Evolutionary conservation across 2,329 filamentous ascomycete species (phyloP).

Genomic region (Penicillium sp.): DNA sequence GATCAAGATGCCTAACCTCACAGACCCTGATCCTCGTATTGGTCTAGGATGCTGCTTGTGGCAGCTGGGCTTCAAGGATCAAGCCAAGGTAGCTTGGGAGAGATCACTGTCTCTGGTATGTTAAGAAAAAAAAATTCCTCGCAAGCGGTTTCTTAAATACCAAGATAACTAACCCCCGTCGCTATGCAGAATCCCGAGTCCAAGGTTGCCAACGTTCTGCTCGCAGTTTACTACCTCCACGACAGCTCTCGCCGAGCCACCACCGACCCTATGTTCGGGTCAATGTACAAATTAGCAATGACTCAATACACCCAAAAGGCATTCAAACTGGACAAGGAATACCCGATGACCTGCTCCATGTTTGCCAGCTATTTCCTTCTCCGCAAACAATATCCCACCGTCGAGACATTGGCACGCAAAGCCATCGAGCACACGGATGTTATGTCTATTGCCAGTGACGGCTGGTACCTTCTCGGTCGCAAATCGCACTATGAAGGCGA

Average conservation of each 20-base stretch:
- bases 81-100: constrained; percentile 88
- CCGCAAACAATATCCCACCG: constrained; percentile 73
- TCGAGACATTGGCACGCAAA: constrained; percentile 83
- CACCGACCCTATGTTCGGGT: constrained; percentile 79
- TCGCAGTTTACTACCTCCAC: constrained; percentile 87
- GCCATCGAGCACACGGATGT: constrained; percentile 95
- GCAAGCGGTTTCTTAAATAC: not conserved
- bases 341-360: constrained; percentile 83
- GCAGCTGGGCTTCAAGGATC: constrained; percentile 91
- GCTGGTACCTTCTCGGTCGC: constrained; percentile 90
- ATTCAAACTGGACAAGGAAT: constrained; percentile 88
- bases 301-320: constrained; percentile 90
- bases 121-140: not conserved
- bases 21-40: constrained; percentile 91
- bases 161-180: not conserved
- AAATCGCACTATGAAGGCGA: constrained; percentile 86
- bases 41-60: constrained; percentile 97
- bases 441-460: constrained; percentile 93
- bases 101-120: constrained; percentile 72
- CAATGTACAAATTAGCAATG: constrained; percentile 89
- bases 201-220: constrained; percentile 83
- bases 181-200: constrained; percentile 64
- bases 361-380: constrained; percentile 89
- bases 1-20: constrained; percentile 77
- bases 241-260: constrained; percentile 78